Base-by-base conservation (phyloP, 345 rosid species). In the Moringa oleifera region DNA sequence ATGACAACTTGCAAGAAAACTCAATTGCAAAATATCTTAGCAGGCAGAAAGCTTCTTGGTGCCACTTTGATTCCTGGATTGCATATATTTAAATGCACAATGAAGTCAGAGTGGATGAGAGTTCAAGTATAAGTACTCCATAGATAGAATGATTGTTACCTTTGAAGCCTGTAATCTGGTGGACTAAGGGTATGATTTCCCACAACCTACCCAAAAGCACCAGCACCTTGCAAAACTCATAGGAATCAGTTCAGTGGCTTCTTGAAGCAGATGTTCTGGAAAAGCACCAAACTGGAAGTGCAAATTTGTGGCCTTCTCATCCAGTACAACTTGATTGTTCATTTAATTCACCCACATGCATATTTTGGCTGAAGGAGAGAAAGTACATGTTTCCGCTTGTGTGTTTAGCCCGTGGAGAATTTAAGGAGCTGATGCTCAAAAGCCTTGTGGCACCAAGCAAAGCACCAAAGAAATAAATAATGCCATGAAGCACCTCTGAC, bases 1-100 rank as follows among this genome's bases (percentile, higher is more conserved):
- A 51, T 55, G 51, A 36, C 61, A 49, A 20, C n/a, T n/a, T n/a
- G n/a, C n/a, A n/a, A n/a, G n/a, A 20, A 49, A 8, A 28, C 5
- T 2, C 33, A 28, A 2, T 2, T 8, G 5, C 8, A 7, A 7
- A 16, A 20, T 52, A 51, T 58, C 57, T 15, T 51, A 18, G 50
- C 25, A 37, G 55, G 45, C 20, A 25, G 31, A 23, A 23, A 6
- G 21, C 24, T 23, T 23, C 62, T 20, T 47, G 55, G 56, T 66
- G 74, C 63, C 63, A 46, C 33, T 49, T 46, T 25, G 20, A 33
- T 68, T 36, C 76, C 76, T 68, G 72, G 46, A 17, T 62, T 41
- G 55, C 25, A 24, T 31, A 0, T 8, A 63, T 58, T 63, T 64
- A 19, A 20, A n/a, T 17, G 18, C 10, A n/a, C 23, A 63, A 36